phyloP scores from a whole-genome alignment of 1,284 basidiomycete species.

The Tilletia indica region DNA sequence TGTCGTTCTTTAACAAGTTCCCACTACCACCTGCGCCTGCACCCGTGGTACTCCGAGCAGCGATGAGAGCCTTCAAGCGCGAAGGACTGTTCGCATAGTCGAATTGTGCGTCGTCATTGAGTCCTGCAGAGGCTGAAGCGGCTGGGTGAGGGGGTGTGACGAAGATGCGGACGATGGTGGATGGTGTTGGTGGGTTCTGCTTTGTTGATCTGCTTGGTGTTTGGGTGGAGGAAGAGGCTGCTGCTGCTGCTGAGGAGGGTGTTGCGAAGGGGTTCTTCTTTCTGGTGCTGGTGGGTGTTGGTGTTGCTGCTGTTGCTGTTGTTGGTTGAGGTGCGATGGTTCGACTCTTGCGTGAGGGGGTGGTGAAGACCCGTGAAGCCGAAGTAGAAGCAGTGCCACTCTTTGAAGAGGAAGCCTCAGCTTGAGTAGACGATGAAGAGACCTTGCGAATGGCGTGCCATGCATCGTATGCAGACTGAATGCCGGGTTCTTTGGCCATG shows the following conservation, averaged over 20 bases:
- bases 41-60: neutral
- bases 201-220: neutral
- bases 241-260: neutral
- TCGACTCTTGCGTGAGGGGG: neutral
- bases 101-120: neutral
- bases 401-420: neutral
- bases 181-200: neutral
- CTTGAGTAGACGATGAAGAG: neutral
- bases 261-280: conserved; percentile 10
- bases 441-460: conserved; percentile 36
- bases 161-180: neutral
- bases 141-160: conserved; percentile 1
- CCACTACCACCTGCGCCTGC: too few species aligned
- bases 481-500: conserved; percentile 36
- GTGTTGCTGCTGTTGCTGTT: neutral
- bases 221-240: neutral
- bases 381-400: too few species aligned
- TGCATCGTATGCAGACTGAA: conserved; percentile 41
- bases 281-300: neutral
- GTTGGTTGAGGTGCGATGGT: neutral
- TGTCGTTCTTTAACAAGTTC: neutral
- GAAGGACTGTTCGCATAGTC: conserved; percentile 17
- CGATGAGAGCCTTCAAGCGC: conserved; percentile 13
- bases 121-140: neutral
- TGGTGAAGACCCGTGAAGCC: neutral